Base-by-base conservation (phyloP, 2,329 filamentous ascomycete species). In the Leptosphaerulina australis region DNA sequence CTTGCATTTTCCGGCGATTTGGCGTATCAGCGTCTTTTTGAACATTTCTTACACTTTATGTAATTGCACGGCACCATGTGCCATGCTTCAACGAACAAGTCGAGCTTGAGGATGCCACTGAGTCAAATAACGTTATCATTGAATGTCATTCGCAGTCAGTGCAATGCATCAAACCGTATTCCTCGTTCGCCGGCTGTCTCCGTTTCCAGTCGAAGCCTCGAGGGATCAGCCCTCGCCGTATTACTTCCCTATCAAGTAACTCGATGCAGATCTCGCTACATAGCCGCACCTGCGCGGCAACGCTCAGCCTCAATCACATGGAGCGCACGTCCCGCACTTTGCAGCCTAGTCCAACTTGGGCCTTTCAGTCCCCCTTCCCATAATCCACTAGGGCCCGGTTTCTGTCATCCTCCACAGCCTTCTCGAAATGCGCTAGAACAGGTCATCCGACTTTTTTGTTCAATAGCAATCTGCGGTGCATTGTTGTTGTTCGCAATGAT, bases 301-400 rank as follows among this genome's bases (percentile, higher is more conserved):
- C 36, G 38, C 47, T 50, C 41, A 50, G 48, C 48, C 48, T 45
- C 48, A 31, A 37, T 41, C 41, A 51, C 48, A 26, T 46, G 41
- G 17, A 14, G 24, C 5, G 3, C 2, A 17, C 5, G 25, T 3
- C 14, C 39, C 33, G 9, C 7, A 6, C 4, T 7, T 17, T 4
- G 11, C 25, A 36, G 31, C 36, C 36, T 31, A 18, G n/a, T 30
- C 7, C 12, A 3, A 17, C 25, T 30, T 21, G 31, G 40, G 35
- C 40, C 22, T 14, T 11, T 12, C 12, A 14, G 10, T 5, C 20
- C 3, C 12, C 2, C 30, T 7, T 11, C 7, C n/a, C 22, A 21
- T 11, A 11, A 25, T 11, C 24, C 24, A 25, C 11, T 25, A 35
- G 2, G 15, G 14, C 10, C 15, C 12, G 5, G 9, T 12, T 5